Base-by-base conservation (phyloP, 352 stramenopile genomes). In the Globisporangium radiosum region DNA sequence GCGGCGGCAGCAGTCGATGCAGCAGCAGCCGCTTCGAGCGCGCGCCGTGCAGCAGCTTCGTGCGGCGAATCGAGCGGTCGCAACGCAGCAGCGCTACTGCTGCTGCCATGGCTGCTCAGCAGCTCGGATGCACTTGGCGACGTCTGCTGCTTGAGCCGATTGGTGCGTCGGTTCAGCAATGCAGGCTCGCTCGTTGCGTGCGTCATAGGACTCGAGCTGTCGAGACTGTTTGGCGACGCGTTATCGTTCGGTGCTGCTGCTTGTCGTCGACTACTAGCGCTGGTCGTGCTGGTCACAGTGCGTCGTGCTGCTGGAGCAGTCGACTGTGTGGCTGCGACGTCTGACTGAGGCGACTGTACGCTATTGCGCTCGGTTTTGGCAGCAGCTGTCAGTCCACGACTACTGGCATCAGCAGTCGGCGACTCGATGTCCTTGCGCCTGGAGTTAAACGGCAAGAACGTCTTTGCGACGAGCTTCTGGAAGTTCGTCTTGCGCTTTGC, bases 401-500 rank as follows among this genome's bases (percentile, higher is more conserved):
- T 55, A 39, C 47, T 56, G 4, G 47, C 33, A 25, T 65, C 54
- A 7, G 50, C 47, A 10, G 33, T 33, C 54, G 44, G 57, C n/a
- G 53, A 52, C 42, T 52, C 42, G 42, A 68, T 53, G 2, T 51
- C 63, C 56, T 79, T 86, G n/a, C 52, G 58, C 52, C 65, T 71
- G 57, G 66, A 85, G 4, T 60, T 57, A 44, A 79, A 87, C 0
- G 82, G 78, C n/a, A 80, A 89, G 50, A 90, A 69, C 1, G 69
- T 71, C 45, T 77, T 79, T 25, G 74, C 72, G 37, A 88, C 73
- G 19, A 89, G 69, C n/a, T 82, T 88, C 60, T 85, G 68, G 25
- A 90, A 72, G 25, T 69, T 75, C 52, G 47, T 49, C 25, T 51
- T 19, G 36, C 47, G 47, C 44, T 60, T 55, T 47, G 9, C 59